Conservation (phyloP, 495 filamentous ascomycete species). For the Penicillium nucicola region DNA sequence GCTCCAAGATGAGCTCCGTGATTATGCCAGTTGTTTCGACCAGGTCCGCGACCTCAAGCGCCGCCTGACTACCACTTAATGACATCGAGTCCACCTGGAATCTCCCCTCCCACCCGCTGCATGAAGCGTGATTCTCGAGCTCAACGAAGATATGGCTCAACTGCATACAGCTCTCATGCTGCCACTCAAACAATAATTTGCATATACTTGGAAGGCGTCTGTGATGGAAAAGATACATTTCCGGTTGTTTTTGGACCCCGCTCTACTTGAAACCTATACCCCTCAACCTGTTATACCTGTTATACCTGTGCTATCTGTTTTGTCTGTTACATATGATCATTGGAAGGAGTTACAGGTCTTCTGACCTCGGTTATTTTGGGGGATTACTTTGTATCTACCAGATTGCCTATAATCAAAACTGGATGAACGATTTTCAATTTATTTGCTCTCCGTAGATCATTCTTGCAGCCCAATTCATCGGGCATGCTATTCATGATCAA, state of each 20-base stretch:
- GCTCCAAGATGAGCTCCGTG: slow-evolving; percentile 73
- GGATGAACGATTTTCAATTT: background rate
- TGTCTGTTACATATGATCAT: slow-evolving; percentile 1
- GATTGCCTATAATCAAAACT: background rate
- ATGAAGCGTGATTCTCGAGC: background rate
- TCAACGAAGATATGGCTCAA: background rate
- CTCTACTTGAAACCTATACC: slow-evolving; percentile 2
- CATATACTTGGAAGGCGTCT: slow-evolving; percentile 1
- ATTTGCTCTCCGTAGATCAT: background rate
- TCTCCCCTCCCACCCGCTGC: too few relatives aligned
- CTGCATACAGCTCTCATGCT: slow-evolving; percentile 6
- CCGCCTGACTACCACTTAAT: slow-evolving; percentile 46
- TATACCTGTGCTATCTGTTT: slow-evolving; percentile 3
- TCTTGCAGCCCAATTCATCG: background rate
- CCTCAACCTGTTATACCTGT: slow-evolving; percentile 2
- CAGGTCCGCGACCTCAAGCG: slow-evolving; percentile 66
- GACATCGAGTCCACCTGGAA: background rate
- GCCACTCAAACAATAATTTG: slow-evolving; percentile 2
- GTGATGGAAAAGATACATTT: slow-evolving; percentile 5
- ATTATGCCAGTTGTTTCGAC: slow-evolving; percentile 87
- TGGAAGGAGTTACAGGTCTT: slow-evolving; percentile 1
- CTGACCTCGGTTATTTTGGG: background rate
- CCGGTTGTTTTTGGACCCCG: background rate
- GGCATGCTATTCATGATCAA: background rate
- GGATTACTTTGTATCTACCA: background rate